These are phyloP conservation scores for Colletotrichum lini DNA, from an alignment of 2,329 filamentous ascomycete genomes.

Conservation along the genomic window DNA sequence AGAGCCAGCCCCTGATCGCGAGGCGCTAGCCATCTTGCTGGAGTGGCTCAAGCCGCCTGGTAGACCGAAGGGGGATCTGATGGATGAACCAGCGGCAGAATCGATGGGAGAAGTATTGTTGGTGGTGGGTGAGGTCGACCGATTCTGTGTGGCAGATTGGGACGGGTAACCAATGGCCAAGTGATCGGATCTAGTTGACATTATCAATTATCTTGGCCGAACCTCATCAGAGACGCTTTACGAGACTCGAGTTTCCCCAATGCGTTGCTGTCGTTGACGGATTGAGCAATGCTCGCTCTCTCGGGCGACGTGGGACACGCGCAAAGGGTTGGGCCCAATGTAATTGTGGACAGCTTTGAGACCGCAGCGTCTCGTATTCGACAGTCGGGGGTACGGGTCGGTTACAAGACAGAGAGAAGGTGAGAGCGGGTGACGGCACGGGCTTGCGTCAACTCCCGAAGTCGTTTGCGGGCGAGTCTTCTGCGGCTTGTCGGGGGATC, in stretches of 20 bases:
- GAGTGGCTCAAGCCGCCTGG: slow-evolving; percentile 73
- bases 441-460: slow-evolving; percentile 21
- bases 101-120: slow-evolving; percentile 88
- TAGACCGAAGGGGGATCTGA: slow-evolving; percentile 82
- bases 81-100: slow-evolving; percentile 70
- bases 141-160: slow-evolving; percentile 76
- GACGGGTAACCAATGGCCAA: slow-evolving; percentile 87
- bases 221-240: slow-evolving; percentile 58
- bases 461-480: slow-evolving; percentile 20
- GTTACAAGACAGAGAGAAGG: not conserved
- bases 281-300: slow-evolving; percentile 35
- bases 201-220: slow-evolving; percentile 84
- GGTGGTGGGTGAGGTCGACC: slow-evolving; percentile 84
- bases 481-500: slow-evolving; percentile 11
- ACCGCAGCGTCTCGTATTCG: slow-evolving; percentile 34
- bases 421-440: slow-evolving; percentile 10
- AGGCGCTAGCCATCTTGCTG: slow-evolving; percentile 70
- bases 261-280: slow-evolving; percentile 22
- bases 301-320: slow-evolving; percentile 16
- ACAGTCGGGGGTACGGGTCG: slow-evolving; percentile 6
- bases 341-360: slow-evolving; percentile 31
- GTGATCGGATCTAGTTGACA: slow-evolving; percentile 92
- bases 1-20: slow-evolving; percentile 91
- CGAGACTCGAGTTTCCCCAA: slow-evolving; percentile 27
- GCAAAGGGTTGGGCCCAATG: slow-evolving; percentile 20